Evolutionary conservation across 2,329 filamentous ascomycete genomes (phyloP), one percentile per base, ranked within the genome.

Genomic region (Trichoderma atroviride): DNA sequence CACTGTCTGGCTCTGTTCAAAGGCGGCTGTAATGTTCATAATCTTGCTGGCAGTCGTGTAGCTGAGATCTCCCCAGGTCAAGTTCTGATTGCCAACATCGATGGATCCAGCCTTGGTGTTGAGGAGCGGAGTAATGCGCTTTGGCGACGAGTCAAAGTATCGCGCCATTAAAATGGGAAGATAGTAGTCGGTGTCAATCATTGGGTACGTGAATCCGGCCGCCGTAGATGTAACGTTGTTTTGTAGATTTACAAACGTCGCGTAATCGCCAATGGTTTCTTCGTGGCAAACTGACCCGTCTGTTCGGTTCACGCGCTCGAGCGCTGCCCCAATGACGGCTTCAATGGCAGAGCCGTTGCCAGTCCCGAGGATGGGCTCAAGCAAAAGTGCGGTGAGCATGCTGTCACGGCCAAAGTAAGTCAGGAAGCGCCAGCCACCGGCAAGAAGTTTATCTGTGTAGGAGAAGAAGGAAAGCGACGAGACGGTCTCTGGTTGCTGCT

Each of bases 391-490:
- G 1, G 86, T 82, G 50, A 91, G 88, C 82, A 90, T 88, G 70
- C 84, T 88, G 74, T 91, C 88, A 13, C 88, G 83, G 0, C 88
- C 88, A 77, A 91, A 91, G 74, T 91, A 91, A 0, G 88, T 91
- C 56, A 91, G 76, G 72, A 90, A 91, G 1, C 88, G 80, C 89
- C 88, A 91, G 4, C 86, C 87, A 13, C 88, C 88, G 1, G 89
- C 88, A 2, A 89, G 80, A 0, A 91, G 79, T 72, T 91, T 91
- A 37, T 87, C 80, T 0, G 82, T 85, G 72, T 90, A 91, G 0
- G 89, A 90, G 4, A 91, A 79, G 76, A 91, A 91, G 0, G 87
- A 86, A 0, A 91, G 77, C 0, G 87, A 87, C 0, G 80, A 81
- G 0, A 84, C 82, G 65, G 87, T 81, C 50, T 82, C 82, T 0